These are phyloP conservation scores for Macroventuria anomochaeta DNA, from an alignment of 2,329 filamentous ascomycete species.

Conservation along the genomic window DNA sequence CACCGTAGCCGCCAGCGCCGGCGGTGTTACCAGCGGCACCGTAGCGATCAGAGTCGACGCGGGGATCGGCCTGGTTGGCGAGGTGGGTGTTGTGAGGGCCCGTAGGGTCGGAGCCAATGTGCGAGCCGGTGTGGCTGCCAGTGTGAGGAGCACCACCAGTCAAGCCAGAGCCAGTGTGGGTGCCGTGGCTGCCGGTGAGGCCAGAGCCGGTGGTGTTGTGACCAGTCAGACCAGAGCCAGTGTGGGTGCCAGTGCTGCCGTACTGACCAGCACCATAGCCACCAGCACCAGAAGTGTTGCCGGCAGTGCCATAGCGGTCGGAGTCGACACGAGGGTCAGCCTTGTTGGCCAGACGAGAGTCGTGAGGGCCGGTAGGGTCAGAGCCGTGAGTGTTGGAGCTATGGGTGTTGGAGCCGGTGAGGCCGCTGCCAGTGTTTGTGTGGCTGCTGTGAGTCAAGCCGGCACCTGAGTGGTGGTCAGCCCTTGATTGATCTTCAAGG, in stretches of 20 bases:
- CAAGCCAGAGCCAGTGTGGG: conserved; percentile 9
- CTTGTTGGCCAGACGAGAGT: conserved; percentile 22
- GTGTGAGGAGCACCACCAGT: conserved; percentile 7
- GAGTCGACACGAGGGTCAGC: conserved; percentile 39
- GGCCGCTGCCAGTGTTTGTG: conserved; percentile 19
- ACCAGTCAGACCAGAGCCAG: conserved; percentile 13
- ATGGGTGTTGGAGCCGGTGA: conserved; percentile 8
- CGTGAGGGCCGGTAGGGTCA: conserved; percentile 29
- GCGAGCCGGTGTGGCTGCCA: conserved; percentile 19
- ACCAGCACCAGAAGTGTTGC: conserved; percentile 28
- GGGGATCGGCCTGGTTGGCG: conserved; percentile 29
- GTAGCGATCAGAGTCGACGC: conserved; percentile 34
- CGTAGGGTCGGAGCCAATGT: conserved; percentile 19
- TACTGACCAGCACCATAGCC: conserved; percentile 19
- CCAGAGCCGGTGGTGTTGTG: conserved; percentile 16
- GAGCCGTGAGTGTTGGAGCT: conserved; percentile 16
- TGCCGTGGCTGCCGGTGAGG: conserved; percentile 11
- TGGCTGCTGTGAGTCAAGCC: conserved; percentile 21
- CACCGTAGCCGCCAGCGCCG: conserved; percentile 15
- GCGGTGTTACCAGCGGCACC: conserved; percentile 25
- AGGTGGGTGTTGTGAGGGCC: conserved; percentile 28
- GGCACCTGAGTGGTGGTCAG: conserved; percentile 20
- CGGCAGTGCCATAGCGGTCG: conserved; percentile 31
- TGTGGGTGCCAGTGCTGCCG: conserved; percentile 14
- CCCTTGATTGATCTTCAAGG: conserved; percentile 14